phyloP scores from a whole-genome alignment of 148 eudicot genomes.

The Cornus florida region DNA sequence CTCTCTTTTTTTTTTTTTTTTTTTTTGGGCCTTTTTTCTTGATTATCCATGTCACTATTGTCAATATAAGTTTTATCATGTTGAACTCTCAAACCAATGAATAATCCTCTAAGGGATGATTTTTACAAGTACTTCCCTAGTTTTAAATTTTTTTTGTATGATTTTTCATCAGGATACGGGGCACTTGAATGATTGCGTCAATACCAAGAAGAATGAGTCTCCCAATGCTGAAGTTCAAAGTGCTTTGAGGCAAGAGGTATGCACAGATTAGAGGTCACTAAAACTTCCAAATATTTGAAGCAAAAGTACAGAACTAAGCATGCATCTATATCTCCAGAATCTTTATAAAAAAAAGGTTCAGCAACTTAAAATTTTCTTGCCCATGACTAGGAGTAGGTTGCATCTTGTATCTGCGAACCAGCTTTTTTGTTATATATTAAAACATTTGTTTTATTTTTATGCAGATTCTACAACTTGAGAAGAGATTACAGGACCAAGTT shows the following conservation, averaged over 20 bases:
- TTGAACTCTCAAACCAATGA: neutral
- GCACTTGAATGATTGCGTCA: constrained; percentile 37
- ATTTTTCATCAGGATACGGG: constrained; percentile 47
- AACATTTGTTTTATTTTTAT: neutral
- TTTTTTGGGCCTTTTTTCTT: too few species aligned
- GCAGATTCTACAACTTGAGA: constrained; percentile 86
- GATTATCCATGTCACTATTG: neutral
- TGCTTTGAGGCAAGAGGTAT: constrained; percentile 82
- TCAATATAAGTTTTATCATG: neutral
- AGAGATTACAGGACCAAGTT: constrained; percentile 77
- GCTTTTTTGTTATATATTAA: neutral
- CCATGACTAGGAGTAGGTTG: neutral
- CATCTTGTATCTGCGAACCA: neutral
- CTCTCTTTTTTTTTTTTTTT: too few species aligned
- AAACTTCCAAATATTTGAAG: neutral
- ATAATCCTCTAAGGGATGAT: neutral
- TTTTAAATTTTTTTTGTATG: neutral
- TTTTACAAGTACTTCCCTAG: neutral
- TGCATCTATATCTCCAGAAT: neutral
- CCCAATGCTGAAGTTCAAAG: constrained; percentile 50
- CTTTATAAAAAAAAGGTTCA: neutral
- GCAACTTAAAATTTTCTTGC: neutral
- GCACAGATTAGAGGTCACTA: neutral
- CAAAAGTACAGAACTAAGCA: neutral
- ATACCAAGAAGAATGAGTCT: constrained; percentile 43